A percentile compares a stretch with the other conserved stretches of the same genome.
Conservation (phyloP, 768 basidiomycete species). For the Tremella mesenterica region DNA sequence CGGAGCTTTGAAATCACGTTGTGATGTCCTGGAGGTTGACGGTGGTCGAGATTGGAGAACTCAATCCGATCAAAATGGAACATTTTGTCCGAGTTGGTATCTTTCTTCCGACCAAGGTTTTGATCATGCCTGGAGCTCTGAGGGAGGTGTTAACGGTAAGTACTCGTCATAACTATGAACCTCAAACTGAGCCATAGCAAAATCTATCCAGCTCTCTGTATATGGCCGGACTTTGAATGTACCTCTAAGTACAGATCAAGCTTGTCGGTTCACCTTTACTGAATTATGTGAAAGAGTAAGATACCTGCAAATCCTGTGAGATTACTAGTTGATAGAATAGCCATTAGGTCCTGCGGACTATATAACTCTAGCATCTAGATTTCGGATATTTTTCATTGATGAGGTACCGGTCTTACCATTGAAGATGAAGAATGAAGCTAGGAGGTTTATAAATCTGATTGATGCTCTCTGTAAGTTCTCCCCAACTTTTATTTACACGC, state of each 20-base stretch:
- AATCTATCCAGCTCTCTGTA: slow-evolving; percentile 45
- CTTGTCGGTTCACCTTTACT: slow-evolving; percentile 51
- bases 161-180: slow-evolving; percentile 1
- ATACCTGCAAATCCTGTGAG: background rate
- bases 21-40: slow-evolving; percentile 50
- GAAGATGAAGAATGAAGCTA: slow-evolving; percentile 54
- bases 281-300: slow-evolving; percentile 52
- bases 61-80: background rate
- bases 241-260: slow-evolving; percentile 47
- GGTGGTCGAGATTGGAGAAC: slow-evolving; percentile 49
- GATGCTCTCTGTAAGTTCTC: slow-evolving; percentile 53
- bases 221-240: slow-evolving; percentile 51
- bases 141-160: slow-evolving; percentile 14
- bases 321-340: slow-evolving; percentile 14
- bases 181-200: background rate
- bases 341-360: slow-evolving; percentile 56
- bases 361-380: slow-evolving; percentile 52
- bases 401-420: slow-evolving; percentile 52
- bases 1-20: slow-evolving; percentile 52
- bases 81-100: background rate
- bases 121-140: slow-evolving; percentile 15
- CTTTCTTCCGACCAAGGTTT: slow-evolving; percentile 2
- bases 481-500: too few species aligned
- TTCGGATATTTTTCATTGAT: slow-evolving; percentile 51
- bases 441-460: slow-evolving; percentile 56